A percentile compares a stretch with the other conserved stretches of the same genome.
Evolutionary conservation across 225 moss, liverwort and hornwort species (phyloP).

Genomic region (Physcomitrellopsis africana): DNA sequence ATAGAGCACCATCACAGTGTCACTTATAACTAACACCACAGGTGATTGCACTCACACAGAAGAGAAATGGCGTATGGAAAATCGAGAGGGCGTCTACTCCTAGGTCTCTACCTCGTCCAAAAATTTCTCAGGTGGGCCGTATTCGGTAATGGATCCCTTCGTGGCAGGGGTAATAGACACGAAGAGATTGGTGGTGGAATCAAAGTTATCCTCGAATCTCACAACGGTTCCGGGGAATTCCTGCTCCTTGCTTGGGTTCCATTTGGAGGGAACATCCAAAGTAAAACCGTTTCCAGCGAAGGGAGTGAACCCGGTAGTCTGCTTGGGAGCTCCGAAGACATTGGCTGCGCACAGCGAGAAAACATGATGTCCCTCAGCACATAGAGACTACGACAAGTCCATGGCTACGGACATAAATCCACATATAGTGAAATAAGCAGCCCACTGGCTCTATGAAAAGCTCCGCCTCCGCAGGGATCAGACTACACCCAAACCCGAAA

Average conservation of each 20-base stretch:
- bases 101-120: constrained; percentile 56
- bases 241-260: constrained; percentile 94
- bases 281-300: constrained; percentile 61
- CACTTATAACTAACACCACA: too few relatives aligned
- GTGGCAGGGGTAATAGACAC: constrained; percentile 70
- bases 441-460: neutral
- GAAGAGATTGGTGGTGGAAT: constrained; percentile 57
- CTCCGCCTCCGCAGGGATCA: neutral
- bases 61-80: too few relatives aligned
- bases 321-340: constrained; percentile 68
- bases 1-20: too few relatives aligned
- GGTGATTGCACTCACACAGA: too few relatives aligned
- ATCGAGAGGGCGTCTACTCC: too few relatives aligned
- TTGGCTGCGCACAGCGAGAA: constrained; percentile 59
- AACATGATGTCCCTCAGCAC: too few relatives aligned
- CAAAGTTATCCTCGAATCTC: constrained; percentile 92
- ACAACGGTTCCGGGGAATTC: constrained; percentile 95
- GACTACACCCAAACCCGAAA: too few relatives aligned
- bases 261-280: constrained; percentile 78
- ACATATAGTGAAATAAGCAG: neutral
- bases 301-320: constrained; percentile 60
- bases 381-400: neutral
- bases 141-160: constrained; percentile 83
- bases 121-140: constrained; percentile 81
- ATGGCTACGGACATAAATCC: neutral